phyloP scores from a whole-genome alignment of 75 land plant species.

The Selaginella tamariscina region DNA sequence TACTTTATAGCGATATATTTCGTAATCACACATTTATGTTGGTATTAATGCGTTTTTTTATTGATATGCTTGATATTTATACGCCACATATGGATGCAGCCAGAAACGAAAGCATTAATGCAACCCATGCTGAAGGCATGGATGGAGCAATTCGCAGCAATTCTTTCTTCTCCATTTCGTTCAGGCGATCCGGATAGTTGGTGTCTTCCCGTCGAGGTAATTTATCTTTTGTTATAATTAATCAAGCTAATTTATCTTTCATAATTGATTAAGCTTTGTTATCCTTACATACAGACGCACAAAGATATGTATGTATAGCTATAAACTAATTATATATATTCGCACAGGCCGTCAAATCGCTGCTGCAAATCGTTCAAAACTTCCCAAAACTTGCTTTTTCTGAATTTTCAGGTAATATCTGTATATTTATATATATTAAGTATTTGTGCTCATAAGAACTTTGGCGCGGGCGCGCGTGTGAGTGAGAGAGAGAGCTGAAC shows the following conservation, averaged over 20 bases:
- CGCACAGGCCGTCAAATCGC: constrained; percentile 64
- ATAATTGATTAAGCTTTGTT: neutral
- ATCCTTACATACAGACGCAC: too few species aligned
- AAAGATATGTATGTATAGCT: too few species aligned
- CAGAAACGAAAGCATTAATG: constrained; percentile 58
- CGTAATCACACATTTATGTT: too few species aligned
- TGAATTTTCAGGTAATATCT: constrained; percentile 41
- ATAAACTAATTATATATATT: too few species aligned
- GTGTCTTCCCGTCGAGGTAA: constrained; percentile 86
- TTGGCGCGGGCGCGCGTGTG: too few species aligned
- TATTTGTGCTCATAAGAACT: too few species aligned
- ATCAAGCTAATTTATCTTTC: neutral
- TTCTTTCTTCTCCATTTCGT: constrained; percentile 54
- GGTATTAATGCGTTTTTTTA: neutral
- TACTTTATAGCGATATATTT: too few species aligned
- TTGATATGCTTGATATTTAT: neutral
- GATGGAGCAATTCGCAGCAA: constrained; percentile 78
- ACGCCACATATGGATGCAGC: constrained; percentile 37
- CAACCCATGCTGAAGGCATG: constrained; percentile 65
- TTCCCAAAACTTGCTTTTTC: constrained; percentile 43
- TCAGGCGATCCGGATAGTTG: constrained; percentile 89
- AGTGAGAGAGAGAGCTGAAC: too few species aligned
- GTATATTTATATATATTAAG: too few species aligned
- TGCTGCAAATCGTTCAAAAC: constrained; percentile 64
- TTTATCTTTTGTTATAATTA: neutral